These are phyloP conservation scores for Crithidia fasciculata DNA, from an alignment of 208 protist species.

Conservation along the genomic window DNA sequence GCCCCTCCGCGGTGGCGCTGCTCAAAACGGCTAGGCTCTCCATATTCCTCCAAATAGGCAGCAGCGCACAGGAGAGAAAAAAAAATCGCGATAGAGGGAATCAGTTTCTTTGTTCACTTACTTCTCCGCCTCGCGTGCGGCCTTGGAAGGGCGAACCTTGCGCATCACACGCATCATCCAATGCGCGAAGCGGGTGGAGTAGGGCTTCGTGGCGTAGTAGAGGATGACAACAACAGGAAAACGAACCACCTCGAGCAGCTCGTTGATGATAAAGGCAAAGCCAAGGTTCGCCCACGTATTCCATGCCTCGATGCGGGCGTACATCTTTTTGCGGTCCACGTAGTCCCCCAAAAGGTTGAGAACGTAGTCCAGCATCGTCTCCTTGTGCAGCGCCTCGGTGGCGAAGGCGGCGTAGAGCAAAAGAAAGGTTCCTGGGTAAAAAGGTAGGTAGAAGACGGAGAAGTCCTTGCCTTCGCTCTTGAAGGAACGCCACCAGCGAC, in stretches of 20 bases:
- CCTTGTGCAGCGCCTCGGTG: conserved; percentile 45
- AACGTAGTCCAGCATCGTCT: conserved; percentile 52
- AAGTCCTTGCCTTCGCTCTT: conserved; percentile 41
- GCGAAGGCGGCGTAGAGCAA: conserved; percentile 54
- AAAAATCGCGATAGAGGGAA: background rate
- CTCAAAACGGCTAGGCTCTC: too few relatives aligned
- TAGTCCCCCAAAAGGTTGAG: conserved; percentile 46
- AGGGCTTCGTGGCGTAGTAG: conserved; percentile 32
- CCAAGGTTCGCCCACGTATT: conserved; percentile 57
- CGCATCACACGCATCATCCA: conserved; percentile 2
- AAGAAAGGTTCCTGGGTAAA: conserved; percentile 34
- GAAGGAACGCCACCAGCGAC: conserved; percentile 21
- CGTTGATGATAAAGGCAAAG: conserved; percentile 66
- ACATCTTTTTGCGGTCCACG: conserved; percentile 49
- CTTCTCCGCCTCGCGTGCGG: background rate
- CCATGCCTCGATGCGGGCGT: conserved; percentile 56
- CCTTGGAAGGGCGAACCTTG: conserved; percentile 7
- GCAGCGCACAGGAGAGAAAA: background rate
- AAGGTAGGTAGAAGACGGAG: conserved; percentile 32
- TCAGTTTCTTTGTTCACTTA: background rate
- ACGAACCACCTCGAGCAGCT: conserved; percentile 55
- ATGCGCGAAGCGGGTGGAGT: conserved; percentile 22
- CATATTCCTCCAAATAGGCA: background rate
- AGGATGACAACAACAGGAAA: conserved; percentile 58
- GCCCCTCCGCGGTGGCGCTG: too few relatives aligned